These are phyloP conservation scores for Musa beccarii DNA, from an alignment of 176 grass and related monocot species.

Conservation along the genomic window DNA sequence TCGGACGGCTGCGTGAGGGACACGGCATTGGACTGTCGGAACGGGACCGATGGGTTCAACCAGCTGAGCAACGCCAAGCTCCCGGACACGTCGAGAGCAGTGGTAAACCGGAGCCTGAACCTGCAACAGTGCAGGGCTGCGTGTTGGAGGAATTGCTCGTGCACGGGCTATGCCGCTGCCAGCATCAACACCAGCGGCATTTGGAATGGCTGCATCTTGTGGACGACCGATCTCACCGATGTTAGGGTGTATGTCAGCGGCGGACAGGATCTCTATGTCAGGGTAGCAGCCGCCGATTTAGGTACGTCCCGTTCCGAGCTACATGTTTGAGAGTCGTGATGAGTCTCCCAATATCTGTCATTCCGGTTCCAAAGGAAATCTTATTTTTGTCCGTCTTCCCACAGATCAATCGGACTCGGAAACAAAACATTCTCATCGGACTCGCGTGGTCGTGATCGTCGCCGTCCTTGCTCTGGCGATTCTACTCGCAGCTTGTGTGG, in stretches of 20 bases:
- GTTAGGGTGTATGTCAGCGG: not conserved
- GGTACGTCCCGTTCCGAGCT: not conserved
- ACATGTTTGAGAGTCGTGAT: no score
- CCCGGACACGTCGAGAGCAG: not conserved
- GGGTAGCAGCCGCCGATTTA: slow-evolving; percentile 2
- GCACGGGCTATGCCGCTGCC: not conserved
- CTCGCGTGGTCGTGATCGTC: not conserved
- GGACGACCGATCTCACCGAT: slow-evolving; percentile 1
- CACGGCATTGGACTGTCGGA: not conserved
- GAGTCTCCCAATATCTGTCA: no score
- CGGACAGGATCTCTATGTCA: slow-evolving; percentile 6
- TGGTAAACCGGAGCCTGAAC: not conserved
- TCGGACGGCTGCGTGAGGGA: not conserved
- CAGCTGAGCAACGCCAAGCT: not conserved
- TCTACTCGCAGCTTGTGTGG: not conserved
- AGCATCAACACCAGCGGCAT: not conserved
- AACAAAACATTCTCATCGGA: not conserved
- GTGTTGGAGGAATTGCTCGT: slow-evolving; percentile 1
- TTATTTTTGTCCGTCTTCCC: no score
- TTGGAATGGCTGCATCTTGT: not conserved
- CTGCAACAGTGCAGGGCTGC: not conserved
- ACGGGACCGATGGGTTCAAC: not conserved
- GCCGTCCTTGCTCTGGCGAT: not conserved
- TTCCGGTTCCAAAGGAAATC: no score
- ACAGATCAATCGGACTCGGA: not conserved